Base-by-base conservation (phyloP, 345 rosid genomes). In the Dipteronia sinensis region DNA sequence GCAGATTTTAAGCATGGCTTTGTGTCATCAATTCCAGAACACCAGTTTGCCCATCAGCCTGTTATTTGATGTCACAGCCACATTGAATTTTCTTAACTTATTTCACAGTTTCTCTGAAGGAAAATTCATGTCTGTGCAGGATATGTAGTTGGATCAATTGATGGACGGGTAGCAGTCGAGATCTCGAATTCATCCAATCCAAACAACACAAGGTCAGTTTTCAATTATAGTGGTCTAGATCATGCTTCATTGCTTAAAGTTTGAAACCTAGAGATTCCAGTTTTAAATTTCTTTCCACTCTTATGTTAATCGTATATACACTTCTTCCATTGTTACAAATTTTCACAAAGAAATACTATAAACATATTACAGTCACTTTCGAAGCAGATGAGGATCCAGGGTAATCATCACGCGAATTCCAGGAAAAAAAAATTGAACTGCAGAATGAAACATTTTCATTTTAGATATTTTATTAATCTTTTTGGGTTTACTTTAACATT, bases 91-190 rank as follows among this genome's bases (percentile, higher is more conserved):
- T 77, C 64, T 38, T 19, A 58, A 47, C 46, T 10, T 51, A 11
- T 55, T 46, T 22, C 10, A 20, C 67, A 17, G 27, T 29, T 31
- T 59, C 2, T 20, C 65, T 74, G 27, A 63, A 49, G 40, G 51
- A 55, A 49, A 53, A 20, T 75, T 53, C 53, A 34, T 83, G 66
- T 46, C 23, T 53, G 29, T 83, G 82, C 87, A 95, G 99, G 97
- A 73, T 92, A 88, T 87, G 95, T 95, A 29, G 89, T 83, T 86
- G 99, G 99, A 72, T 93, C 93, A 69, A 85, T 91, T 67, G 99
- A 93, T 80, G 99, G 98, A 47, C 88, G 86, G 55, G 95, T 93
- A 46, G 92, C 91, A 6, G 77, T 93, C 76, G 93, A 91, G 67
- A 83, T 89, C 79, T 83, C 86, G 9, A 17, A 80, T 75, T 65